A percentile compares a stretch with the other conserved stretches of the same genome.
Evolutionary conservation across 352 stramenopile genomes (phyloP).

Genomic region (Phytophthora palmivora): DNA sequence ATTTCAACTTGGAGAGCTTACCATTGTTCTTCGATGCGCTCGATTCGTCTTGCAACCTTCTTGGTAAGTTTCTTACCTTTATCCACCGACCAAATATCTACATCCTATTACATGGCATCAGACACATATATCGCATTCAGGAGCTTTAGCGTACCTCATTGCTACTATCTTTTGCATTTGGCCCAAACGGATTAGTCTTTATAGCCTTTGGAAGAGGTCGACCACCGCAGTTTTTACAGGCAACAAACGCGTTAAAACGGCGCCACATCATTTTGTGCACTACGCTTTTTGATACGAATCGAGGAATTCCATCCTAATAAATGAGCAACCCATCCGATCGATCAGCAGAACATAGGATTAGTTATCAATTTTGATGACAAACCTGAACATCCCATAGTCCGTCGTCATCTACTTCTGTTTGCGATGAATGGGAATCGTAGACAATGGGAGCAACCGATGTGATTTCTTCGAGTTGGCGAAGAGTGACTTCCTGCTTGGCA

Average conservation of each 20-base stretch:
- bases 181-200: conserved; percentile 28
- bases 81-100: conserved; percentile 68
- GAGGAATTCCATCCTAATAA: conserved; percentile 61
- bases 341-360: not conserved
- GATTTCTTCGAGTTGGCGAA: conserved; percentile 56
- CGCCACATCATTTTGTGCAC: conserved; percentile 63
- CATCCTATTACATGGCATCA: conserved; percentile 41
- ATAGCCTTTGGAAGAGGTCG: conserved; percentile 42
- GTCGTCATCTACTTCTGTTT: conserved; percentile 78
- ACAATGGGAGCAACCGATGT: conserved; percentile 15
- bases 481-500: conserved; percentile 45
- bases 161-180: conserved; percentile 11
- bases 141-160: conserved; percentile 26
- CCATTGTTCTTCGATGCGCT: conserved; percentile 63
- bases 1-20: conserved; percentile 9
- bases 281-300: conserved; percentile 61
- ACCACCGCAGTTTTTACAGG: conserved; percentile 74
- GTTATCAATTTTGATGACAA: not conserved
- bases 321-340: not conserved
- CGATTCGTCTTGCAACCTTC: conserved; percentile 45
- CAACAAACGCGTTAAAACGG: conserved; percentile 73
- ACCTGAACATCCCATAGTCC: conserved; percentile 76
- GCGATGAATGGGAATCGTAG: conserved; percentile 35
- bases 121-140: no score
- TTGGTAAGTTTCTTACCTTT: conserved; percentile 56